Percentiles rank a stretch among this genome's conserved stretches.
Evolutionary conservation across 2,329 filamentous ascomycete genomes (phyloP).

Genomic region (Onygenales sp.): DNA sequence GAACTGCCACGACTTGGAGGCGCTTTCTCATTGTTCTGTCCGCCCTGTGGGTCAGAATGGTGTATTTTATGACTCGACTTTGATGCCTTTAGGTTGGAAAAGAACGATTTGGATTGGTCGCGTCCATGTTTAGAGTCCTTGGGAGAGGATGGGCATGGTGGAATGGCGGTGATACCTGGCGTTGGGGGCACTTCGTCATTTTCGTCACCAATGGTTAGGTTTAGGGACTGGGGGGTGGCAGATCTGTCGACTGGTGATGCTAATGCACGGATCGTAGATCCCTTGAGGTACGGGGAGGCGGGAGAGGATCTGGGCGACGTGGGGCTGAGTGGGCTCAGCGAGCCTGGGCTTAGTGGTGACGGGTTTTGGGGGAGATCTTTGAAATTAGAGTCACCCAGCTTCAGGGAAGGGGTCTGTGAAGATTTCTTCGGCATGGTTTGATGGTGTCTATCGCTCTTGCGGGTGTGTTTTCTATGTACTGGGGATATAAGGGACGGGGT

Average conservation of each 20-base stretch:
- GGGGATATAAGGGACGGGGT: neutral
- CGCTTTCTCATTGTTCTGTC: constrained; percentile 23
- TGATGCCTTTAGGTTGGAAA: constrained; percentile 38
- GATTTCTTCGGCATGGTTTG: constrained; percentile 12
- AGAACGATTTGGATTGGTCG: constrained; percentile 38
- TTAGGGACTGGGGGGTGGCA: constrained; percentile 21
- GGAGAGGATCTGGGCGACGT: constrained; percentile 10
- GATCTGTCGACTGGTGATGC: constrained; percentile 21
- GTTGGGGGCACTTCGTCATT: constrained; percentile 20
- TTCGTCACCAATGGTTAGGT: constrained; percentile 14
- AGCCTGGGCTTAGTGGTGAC: constrained; percentile 6
- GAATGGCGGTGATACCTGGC: constrained; percentile 37
- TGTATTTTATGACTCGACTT: constrained; percentile 35
- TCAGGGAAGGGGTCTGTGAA: constrained; percentile 6
- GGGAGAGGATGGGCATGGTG: constrained; percentile 35
- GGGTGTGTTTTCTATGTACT: neutral
- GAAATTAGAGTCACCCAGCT: constrained; percentile 10
- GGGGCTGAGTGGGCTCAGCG: constrained; percentile 5
- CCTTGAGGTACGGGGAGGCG: constrained; percentile 7
- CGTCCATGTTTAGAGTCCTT: constrained; percentile 33
- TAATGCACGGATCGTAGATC: constrained; percentile 31
- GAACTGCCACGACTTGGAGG: constrained; percentile 36
- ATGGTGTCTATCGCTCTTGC: neutral
- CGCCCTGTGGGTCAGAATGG: constrained; percentile 28
- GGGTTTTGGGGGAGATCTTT: constrained; percentile 1